Evolutionary conservation across 1,284 basidiomycete species (phyloP).

Genomic region (Blastosporella zonata): DNA sequence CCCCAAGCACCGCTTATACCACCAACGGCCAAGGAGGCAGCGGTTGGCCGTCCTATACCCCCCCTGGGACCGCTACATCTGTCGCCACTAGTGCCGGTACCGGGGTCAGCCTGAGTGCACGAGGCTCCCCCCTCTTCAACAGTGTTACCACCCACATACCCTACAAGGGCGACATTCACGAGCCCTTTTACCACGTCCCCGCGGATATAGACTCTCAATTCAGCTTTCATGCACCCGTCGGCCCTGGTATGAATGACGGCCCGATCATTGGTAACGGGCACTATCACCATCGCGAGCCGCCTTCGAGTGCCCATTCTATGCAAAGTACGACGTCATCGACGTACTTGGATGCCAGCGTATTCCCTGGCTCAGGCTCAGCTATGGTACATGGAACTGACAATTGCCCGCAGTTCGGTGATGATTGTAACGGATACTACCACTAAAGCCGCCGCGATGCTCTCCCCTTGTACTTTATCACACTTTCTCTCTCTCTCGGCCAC

Average conservation of each 20-base stretch:
- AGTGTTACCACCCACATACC: constrained; percentile 23
- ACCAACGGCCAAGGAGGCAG: constrained; percentile 41
- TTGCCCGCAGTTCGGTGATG: constrained; percentile 36
- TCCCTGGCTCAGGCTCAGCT: constrained; percentile 21
- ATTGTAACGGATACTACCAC: constrained; percentile 34
- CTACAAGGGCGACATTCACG: constrained; percentile 34
- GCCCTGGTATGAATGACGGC: constrained; percentile 26
- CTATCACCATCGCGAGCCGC: constrained; percentile 22
- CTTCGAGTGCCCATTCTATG: constrained; percentile 20
- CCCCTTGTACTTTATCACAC: background rate
- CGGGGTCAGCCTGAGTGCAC: constrained; percentile 35
- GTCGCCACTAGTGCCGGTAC: constrained; percentile 40
- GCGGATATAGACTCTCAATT: constrained; percentile 43
- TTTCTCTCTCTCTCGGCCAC: background rate
- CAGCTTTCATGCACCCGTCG: constrained; percentile 34
- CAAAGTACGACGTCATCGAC: constrained; percentile 18
- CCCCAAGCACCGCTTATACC: constrained; percentile 45
- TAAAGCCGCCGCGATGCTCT: constrained; percentile 17
- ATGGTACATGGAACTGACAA: constrained; percentile 20
- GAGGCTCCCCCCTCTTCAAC: constrained; percentile 42
- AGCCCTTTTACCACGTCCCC: constrained; percentile 38
- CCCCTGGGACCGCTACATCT: constrained; percentile 51
- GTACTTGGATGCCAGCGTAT: constrained; percentile 29
- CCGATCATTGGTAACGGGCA: constrained; percentile 15
- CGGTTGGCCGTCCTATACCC: constrained; percentile 57